Evolutionary conservation across 192 early-diverging fungal species (phyloP), one percentile per base, ranked within the genome.

Genomic region (Gamsiella multidivaricata): DNA sequence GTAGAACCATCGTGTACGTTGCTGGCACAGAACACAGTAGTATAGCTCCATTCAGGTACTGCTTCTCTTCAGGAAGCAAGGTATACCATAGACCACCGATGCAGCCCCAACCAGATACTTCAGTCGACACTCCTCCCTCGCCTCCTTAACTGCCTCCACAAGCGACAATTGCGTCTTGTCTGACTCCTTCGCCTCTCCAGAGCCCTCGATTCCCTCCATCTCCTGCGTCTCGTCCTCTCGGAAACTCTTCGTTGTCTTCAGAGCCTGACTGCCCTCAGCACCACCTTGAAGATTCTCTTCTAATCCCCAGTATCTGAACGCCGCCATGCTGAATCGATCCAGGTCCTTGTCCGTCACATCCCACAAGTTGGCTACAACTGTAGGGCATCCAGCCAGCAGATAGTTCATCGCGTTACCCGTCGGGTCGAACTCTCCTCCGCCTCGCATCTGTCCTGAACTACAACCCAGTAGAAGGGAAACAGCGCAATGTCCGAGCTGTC

Each of bases 291-390:
- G 33, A 11, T 69, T 78, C 5, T 49, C 65, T 5, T 84, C 61
- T 25, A 97, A 59, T 4, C 92, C 93, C 94, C 95, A 96, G 6
- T 74, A 56, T 3, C 72, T 68, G 65, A 99, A 83, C 80, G 96
- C 45, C 0, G 80, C 69, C 25, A 88, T 87, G 3, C 91, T 91
- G 63, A 97, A 95, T 14, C 91, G 87, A 74, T 99, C 98, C 66
- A 99, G 93, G 70, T 97, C 96, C 65, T 89, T 85, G 78, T 99
- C 98, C 3, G 96, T 98, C 8, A 99, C 95, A 80, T 99, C 98
- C 98, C 98, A 99, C 25, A 99, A 82, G 57, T 97, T 99, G 22
- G 92, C 95, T 3, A 97, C 91, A 1, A 99, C 69, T 1, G 94
- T 85, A 6, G 93, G 94, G 65, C 93, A 90, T 28, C 95, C 94